Base-by-base conservation (phyloP, 148 eudicot species). In the Oxyria digyna region DNA sequence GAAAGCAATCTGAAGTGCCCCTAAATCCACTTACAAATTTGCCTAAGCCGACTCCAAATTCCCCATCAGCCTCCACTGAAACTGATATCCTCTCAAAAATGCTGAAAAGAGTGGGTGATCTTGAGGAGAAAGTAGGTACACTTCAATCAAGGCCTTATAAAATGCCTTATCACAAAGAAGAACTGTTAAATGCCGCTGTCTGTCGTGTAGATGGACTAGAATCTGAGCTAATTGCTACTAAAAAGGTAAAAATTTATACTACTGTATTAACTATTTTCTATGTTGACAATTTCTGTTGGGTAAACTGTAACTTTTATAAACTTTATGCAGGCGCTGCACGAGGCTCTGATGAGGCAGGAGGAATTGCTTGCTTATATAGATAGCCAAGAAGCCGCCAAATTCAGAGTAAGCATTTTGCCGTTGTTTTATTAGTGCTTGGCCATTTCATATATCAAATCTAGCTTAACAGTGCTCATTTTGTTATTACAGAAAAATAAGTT, bases 221-320 rank as follows among this genome's bases (percentile, higher is more conserved):
- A 78, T 88, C 91, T 4, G 91, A 87, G 74, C 70, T 87, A 54
- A 87, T 87, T 80, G 91, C 99, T 32, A 94, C 99, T 3, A 94
- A 94, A 80, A 91, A 91, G 96, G 99, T 94, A 81, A 35, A 76
- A 67, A 3, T 8, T n/a, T n/a, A 32, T 48, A 29, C 23, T 42
- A n/a, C 18, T 31, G 6, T 17, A 66, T 24, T 27, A 57, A 62
- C 18, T 66, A 41, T 48, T 69, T 69, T 20, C 75, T 49, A 6
- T 59, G 65, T 10, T 27, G 37, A 29, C 38, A 14, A 18, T 29
- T 57, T 11, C 10, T 49, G 11, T 6, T 18, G 55, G 26, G 18
- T 4, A 17, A 20, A 20, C n/a, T n/a, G n/a, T 14, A 38, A 0
- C 8, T 38, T 38, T 4, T 38, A 4, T 4, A 0, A 4, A 1